Percentiles rank a stretch among this genome's conserved stretches.
These are phyloP conservation scores for Podila verticillata DNA, from an alignment of 192 early-diverging fungal species.

Conservation along the genomic window DNA sequence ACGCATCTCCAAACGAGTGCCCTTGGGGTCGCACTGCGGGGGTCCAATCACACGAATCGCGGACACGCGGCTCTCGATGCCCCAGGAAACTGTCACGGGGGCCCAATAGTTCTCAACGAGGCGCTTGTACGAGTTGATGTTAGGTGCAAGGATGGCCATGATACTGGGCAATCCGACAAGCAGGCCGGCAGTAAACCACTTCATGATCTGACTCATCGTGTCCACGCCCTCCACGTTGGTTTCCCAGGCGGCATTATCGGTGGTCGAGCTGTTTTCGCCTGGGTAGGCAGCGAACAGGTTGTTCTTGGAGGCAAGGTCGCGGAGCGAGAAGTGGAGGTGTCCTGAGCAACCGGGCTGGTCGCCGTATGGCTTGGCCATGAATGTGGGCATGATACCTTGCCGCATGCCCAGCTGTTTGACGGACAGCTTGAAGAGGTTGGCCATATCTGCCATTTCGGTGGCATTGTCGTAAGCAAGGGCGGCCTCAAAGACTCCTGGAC, in stretches of 20 bases:
- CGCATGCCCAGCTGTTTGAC: conserved; percentile 75
- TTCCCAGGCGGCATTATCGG: not conserved
- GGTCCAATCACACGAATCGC: conserved; percentile 79
- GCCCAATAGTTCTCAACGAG: conserved; percentile 87
- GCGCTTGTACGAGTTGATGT: conserved; percentile 85
- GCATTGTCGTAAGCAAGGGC: conserved; percentile 73
- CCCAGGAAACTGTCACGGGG: conserved; percentile 81
- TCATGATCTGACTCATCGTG: conserved; percentile 59
- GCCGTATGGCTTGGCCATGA: conserved; percentile 84
- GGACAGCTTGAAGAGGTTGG: conserved; percentile 79
- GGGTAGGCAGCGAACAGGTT: conserved; percentile 61
- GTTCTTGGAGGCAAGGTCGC: conserved; percentile 41
- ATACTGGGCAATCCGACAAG: conserved; percentile 70
- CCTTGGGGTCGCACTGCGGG: conserved; percentile 64
- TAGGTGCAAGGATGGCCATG: conserved; percentile 76
- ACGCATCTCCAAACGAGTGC: conserved; percentile 79
- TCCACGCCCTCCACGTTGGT: conserved; percentile 22
- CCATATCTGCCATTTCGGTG: conserved; percentile 69
- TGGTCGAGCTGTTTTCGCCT: conserved; percentile 8
- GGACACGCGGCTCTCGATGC: conserved; percentile 73
- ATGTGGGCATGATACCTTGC: conserved; percentile 76
- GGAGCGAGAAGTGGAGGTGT: conserved; percentile 76
- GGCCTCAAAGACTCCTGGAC: conserved; percentile 84
- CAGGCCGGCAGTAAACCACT: conserved; percentile 61
- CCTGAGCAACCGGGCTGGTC: conserved; percentile 81